Base-by-base conservation (phyloP, 2,329 filamentous ascomycete genomes). In the Tympanopsis confertula region DNA sequence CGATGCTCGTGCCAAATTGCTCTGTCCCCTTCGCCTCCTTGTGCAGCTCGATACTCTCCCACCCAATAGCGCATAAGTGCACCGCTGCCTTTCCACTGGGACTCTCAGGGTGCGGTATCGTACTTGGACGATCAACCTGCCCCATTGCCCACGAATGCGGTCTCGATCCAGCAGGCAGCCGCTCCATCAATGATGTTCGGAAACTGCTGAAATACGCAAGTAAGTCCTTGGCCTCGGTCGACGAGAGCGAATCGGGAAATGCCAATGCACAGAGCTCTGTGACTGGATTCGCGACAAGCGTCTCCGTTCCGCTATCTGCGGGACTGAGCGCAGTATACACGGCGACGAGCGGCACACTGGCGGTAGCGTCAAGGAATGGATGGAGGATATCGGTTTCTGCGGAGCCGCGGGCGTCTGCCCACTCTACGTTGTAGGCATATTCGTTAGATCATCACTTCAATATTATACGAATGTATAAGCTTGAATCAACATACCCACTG, bases 21-120 rank as follows among this genome's bases (percentile, higher is more conserved):
- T 61, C 52, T 19, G 62, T 63, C 44, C 66, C 53, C 38, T 61
- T 54, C 20, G 60, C 68, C 36, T 51, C 51, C 57, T 62, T 53
- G 50, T 75, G 71, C 35, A 54, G 56, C 24, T 70, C 63, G 15
- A 67, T 55, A 45, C 56, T 66, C 37, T 62, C 52, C 71, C 71
- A 76, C 4, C 69, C 71, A 38, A 71, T 53, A 14, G 58, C 55
- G n/a, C 61, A 41, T 3, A 65, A 45, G 45, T 61, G 60, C 39
- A 62, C 50, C 39, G 59, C 58, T 10, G 61, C 66, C 45, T 60
- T 50, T 3, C 57, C 58, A 13, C 53, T 60, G 26, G 42, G 50
- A 46, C 62, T 65, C 52, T 40, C 56, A 48, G 28, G 48, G 51
- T 46, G 53, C 19, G 46, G 28, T 28, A 57, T 40, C 39, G 38